Conservation (phyloP, 805 yeast species). For the Candida alai region DNA sequence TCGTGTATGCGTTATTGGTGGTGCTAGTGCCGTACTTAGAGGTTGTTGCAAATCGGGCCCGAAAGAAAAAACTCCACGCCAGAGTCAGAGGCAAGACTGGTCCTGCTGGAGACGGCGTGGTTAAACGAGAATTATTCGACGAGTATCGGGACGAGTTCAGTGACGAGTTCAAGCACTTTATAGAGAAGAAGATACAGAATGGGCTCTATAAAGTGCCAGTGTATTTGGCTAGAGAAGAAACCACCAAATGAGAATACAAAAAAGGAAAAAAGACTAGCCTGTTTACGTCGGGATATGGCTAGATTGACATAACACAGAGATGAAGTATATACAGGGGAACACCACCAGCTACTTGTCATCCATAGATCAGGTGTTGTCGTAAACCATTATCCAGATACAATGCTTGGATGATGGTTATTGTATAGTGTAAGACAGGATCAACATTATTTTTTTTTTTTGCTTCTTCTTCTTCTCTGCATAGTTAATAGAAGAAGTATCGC, state of each 20-base stretch:
- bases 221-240: conserved; percentile 9
- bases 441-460: neutral
- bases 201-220: conserved; percentile 16
- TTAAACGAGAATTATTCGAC: conserved; percentile 6
- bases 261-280: conserved; percentile 4
- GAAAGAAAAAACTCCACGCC: too few relatives aligned
- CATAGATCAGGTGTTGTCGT: too few relatives aligned
- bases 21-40: conserved; percentile 23
- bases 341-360: too few relatives aligned
- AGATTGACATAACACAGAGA: too few relatives aligned
- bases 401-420: too few relatives aligned
- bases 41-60: too few relatives aligned
- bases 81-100: too few relatives aligned
- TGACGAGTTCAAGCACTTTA: conserved; percentile 10
- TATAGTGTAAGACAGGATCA: neutral
- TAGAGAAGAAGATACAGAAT: conserved; percentile 13
- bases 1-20: conserved; percentile 14
- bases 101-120: too few relatives aligned
- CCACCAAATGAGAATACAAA: neutral
- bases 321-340: too few relatives aligned
- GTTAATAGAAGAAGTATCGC: too few relatives aligned
- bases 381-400: too few relatives aligned
- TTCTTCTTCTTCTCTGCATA: conserved; percentile 2
- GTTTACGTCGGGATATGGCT: too few relatives aligned
- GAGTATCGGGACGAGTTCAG: conserved; percentile 8